Evolutionary conservation across 2,329 filamentous ascomycete genomes (phyloP).

Genomic region (Aspergillus luchuensis): DNA sequence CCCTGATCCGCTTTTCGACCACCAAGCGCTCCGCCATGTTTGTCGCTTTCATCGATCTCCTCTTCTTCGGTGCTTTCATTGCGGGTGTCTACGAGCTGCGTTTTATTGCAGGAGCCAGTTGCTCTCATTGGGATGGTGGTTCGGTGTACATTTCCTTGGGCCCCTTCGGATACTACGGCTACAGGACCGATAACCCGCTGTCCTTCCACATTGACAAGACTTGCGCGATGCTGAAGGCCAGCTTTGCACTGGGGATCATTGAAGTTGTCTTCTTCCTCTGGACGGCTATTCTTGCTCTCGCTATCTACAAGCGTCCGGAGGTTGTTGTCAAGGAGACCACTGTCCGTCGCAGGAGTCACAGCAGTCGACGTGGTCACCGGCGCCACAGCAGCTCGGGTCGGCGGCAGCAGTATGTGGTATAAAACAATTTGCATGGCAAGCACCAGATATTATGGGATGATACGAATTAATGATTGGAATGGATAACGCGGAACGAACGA

Average conservation of each 20-base stretch:
- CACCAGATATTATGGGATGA: neutral
- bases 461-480: conserved; percentile 9
- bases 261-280: conserved; percentile 78
- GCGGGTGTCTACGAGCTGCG: conserved; percentile 62
- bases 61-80: conserved; percentile 65
- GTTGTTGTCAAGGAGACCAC: conserved; percentile 45
- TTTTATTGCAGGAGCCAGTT: conserved; percentile 64
- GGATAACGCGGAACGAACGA: neutral
- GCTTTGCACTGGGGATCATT: conserved; percentile 88
- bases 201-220: conserved; percentile 67
- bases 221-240: conserved; percentile 89
- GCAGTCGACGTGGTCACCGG: conserved; percentile 35
- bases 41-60: conserved; percentile 63
- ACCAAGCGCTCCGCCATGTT: conserved; percentile 61
- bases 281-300: conserved; percentile 69
- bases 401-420: conserved; percentile 35
- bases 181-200: conserved; percentile 49
- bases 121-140: conserved; percentile 59
- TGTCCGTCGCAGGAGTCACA: conserved; percentile 38
- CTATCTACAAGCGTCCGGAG: conserved; percentile 39
- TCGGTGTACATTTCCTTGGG: conserved; percentile 63
- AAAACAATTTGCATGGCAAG: neutral
- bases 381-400: conserved; percentile 35
- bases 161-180: conserved; percentile 59
- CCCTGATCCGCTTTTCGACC: conserved; percentile 60